Evolutionary conservation across 306 rosid genomes (phyloP).

Genomic region (Chamaecrista fasciculata): DNA sequence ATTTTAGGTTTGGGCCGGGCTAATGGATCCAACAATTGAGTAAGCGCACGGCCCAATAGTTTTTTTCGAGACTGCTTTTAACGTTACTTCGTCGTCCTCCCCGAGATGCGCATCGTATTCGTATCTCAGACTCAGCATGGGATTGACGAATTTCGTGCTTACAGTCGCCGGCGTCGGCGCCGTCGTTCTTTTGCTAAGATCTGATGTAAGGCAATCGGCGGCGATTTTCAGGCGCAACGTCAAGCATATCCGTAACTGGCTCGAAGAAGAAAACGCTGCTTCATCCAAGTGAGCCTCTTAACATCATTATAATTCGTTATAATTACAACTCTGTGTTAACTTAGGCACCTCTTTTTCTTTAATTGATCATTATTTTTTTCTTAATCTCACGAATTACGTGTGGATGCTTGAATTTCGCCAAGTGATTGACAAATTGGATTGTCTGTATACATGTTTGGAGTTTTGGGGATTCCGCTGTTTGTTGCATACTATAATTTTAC

Average conservation of each 20-base stretch:
- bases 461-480: background rate
- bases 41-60: background rate
- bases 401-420: background rate
- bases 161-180: conserved; percentile 33
- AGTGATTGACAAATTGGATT: background rate
- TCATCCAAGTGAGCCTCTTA: conserved; percentile 16
- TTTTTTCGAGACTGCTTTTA: background rate
- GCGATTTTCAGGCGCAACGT: conserved; percentile 28
- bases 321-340: background rate
- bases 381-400: background rate
- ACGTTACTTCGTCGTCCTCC: background rate
- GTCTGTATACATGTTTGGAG: background rate
- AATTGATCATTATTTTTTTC: background rate
- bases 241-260: conserved; percentile 33
- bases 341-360: background rate
- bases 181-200: conserved; percentile 26
- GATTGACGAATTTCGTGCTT: conserved; percentile 26
- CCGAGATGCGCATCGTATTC: background rate
- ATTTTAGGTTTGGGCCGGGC: background rate
- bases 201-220: conserved; percentile 34
- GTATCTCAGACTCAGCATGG: conserved; percentile 10
- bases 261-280: conserved; percentile 29
- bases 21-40: background rate
- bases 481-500: background rate
- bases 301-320: no score